phyloP scores from a whole-genome alignment of 352 stramenopile species.

The Pythium utonaiense region DNA sequence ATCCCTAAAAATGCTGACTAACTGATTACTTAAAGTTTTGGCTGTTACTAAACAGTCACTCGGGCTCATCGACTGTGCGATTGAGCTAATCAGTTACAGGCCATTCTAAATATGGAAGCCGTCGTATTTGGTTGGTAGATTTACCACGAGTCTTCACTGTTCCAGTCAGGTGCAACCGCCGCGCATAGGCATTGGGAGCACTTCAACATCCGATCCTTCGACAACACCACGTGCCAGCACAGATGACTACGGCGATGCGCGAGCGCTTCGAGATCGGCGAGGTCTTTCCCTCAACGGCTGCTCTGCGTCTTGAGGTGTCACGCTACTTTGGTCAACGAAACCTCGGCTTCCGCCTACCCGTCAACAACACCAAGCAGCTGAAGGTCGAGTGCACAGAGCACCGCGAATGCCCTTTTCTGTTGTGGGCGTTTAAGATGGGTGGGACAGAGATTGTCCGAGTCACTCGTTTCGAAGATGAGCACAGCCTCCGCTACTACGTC shows the following conservation, averaged over 20 bases:
- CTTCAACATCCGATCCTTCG: no score
- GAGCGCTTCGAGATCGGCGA: not conserved
- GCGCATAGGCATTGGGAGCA: no score
- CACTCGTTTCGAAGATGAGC: conserved; percentile 2
- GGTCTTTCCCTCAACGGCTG: conserved; percentile 1
- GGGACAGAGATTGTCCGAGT: not conserved
- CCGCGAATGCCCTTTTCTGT: not conserved
- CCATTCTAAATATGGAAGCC: no score
- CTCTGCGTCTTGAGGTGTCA: not conserved
- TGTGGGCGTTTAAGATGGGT: not conserved
- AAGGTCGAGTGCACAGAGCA: conserved; percentile 3
- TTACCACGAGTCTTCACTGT: no score
- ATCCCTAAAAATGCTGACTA: not conserved
- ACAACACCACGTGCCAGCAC: no score
- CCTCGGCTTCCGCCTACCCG: not conserved
- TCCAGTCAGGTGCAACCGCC: no score
- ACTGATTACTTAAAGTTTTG: not conserved
- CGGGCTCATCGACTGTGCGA: no score
- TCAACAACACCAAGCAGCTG: conserved; percentile 5
- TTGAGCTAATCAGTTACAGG: no score
- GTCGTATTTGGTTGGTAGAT: no score
- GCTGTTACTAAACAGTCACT: not conserved
- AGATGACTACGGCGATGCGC: no score
- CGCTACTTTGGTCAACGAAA: conserved; percentile 8
- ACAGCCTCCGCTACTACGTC: conserved; percentile 30